These are phyloP conservation scores for Pholiota conissans DNA, from an alignment of 768 basidiomycete genomes.

Conservation along the genomic window DNA sequence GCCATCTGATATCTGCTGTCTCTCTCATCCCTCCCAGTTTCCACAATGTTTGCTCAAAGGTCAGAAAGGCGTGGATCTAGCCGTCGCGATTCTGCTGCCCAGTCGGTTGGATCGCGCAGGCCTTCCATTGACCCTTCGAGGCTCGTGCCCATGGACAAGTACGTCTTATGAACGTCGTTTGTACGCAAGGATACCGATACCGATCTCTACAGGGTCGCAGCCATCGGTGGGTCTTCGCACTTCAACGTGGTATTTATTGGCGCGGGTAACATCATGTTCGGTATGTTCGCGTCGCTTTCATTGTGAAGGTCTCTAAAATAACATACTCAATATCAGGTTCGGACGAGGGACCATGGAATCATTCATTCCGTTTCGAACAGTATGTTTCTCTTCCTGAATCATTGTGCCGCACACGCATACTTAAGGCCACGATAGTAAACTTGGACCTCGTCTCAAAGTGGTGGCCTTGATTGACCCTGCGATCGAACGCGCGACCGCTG, in stretches of 20 bases:
- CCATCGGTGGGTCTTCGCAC: slow-evolving; percentile 60
- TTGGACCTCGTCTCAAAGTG: slow-evolving; percentile 94
- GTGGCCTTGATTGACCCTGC: slow-evolving; percentile 93
- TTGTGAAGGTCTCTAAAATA: background rate
- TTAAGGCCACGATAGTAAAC: slow-evolving; percentile 57
- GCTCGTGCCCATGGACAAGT: slow-evolving; percentile 83
- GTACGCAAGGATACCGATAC: slow-evolving; percentile 4
- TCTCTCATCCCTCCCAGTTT: background rate
- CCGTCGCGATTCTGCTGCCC: slow-evolving; percentile 26
- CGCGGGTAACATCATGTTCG: slow-evolving; percentile 99
- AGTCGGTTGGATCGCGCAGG: slow-evolving; percentile 51
- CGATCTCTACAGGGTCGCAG: slow-evolving; percentile 38
- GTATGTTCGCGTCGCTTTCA: slow-evolving; percentile 31
- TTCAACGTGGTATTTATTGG: slow-evolving; percentile 97
- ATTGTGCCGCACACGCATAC: too few relatives aligned
- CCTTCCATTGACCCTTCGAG: slow-evolving; percentile 77
- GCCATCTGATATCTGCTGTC: background rate
- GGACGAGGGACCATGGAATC: slow-evolving; percentile 90
- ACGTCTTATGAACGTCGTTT: slow-evolving; percentile 17
- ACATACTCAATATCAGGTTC: slow-evolving; percentile 51
- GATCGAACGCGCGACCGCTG: slow-evolving; percentile 73
- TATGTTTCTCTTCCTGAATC: slow-evolving; percentile 38
- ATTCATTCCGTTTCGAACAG: slow-evolving; percentile 90
- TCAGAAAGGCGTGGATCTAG: slow-evolving; percentile 42
- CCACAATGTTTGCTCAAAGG: slow-evolving; percentile 4